Conservation (phyloP, 306 rosid species). For the Fragaria vesca region DNA sequence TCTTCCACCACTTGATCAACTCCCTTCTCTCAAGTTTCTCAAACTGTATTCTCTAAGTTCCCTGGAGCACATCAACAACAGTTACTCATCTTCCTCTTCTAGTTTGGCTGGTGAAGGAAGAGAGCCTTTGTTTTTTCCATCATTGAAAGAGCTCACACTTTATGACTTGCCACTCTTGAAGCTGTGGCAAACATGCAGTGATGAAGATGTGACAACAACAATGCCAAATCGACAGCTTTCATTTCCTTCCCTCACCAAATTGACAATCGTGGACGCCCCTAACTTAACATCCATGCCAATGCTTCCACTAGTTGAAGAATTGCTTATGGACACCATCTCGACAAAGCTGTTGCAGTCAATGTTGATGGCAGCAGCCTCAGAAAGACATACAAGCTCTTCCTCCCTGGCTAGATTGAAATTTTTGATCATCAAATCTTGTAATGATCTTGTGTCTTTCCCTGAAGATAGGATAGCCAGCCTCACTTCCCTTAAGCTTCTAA, state of each 20-base stretch:
- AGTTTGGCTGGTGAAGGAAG: not conserved
- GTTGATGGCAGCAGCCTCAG: not conserved
- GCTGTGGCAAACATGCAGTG: not conserved
- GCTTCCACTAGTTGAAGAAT: not conserved
- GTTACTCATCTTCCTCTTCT: not conserved
- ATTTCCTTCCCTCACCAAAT: conserved; percentile 1
- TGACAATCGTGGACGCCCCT: not conserved
- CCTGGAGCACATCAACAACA: not conserved
- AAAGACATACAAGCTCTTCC: not conserved
- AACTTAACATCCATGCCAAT: not conserved
- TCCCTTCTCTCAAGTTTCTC: not conserved
- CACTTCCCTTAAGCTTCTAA: not conserved
- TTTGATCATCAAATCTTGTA: not conserved
- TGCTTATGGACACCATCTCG: not conserved
- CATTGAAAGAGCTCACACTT: conserved; percentile 3
- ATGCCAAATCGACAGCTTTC: not conserved
- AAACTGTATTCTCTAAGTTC: not conserved
- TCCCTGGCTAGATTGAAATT: not conserved
- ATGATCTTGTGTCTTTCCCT: not conserved
- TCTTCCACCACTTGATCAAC: not conserved
- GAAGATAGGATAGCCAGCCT: not conserved
- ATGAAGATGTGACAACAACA: not conserved
- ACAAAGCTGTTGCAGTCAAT: not conserved
- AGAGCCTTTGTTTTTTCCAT: not conserved
- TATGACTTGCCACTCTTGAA: not conserved